A percentile compares a stretch with the other conserved stretches of the same genome.
Evolutionary conservation across 306 rosid species (phyloP).

Genomic region (Quercus alba): DNA sequence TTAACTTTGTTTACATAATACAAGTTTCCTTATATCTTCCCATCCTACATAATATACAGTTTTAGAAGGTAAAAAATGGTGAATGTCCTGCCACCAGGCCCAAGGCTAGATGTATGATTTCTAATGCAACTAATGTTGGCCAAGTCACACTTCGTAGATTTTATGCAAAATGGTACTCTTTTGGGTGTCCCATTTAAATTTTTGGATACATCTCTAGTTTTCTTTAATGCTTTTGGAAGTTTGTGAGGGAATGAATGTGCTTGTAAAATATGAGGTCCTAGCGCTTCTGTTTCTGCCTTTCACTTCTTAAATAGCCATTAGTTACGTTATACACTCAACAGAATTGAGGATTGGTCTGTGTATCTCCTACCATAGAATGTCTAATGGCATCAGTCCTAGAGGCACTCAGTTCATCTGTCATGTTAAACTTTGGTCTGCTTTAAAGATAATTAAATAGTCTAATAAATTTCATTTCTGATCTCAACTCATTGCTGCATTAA

Average conservation of each 20-base stretch:
- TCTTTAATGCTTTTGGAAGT: background rate
- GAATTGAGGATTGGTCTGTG: background rate
- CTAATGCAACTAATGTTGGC: background rate
- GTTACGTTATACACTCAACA: background rate
- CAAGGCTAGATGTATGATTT: background rate
- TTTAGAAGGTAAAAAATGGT: background rate
- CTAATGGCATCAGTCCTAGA: background rate
- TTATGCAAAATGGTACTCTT: background rate
- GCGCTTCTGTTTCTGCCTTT: background rate
- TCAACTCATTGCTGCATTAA: constrained; percentile 11
- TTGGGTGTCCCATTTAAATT: background rate
- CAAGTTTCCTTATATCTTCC: background rate
- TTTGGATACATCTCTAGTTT: background rate
- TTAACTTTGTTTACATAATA: background rate
- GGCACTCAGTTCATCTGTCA: background rate
- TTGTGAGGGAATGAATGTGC: background rate
- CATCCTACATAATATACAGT: background rate
- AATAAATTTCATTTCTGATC: constrained; percentile 6
- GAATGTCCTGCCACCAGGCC: background rate
- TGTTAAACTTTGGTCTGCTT: background rate
- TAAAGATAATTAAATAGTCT: background rate
- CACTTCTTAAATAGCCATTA: background rate
- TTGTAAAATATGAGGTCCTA: background rate
- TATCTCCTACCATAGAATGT: background rate
- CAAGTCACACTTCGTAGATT: background rate